phyloP scores from a whole-genome alignment of 1,284 basidiomycete genomes.

The Volvariella surrecta region DNA sequence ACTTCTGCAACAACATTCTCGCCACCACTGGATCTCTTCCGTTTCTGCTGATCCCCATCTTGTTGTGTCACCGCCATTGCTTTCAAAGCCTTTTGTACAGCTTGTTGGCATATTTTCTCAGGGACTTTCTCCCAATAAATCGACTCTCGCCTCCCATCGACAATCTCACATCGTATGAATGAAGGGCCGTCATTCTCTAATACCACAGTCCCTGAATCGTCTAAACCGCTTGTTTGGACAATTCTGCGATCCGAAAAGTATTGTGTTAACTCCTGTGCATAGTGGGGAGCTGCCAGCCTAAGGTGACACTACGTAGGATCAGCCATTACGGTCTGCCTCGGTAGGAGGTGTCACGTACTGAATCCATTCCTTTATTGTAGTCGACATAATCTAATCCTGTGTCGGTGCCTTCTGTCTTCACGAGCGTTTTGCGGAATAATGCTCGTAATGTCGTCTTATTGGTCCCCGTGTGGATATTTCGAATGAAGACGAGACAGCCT shows the following conservation, averaged over 20 bases:
- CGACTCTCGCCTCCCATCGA: slow-evolving; percentile 54
- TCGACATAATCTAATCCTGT: slow-evolving; percentile 64
- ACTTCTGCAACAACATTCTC: too few relatives aligned
- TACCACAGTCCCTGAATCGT: slow-evolving; percentile 20
- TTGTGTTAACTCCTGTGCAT: slow-evolving; percentile 34
- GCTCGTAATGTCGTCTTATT: slow-evolving; percentile 70
- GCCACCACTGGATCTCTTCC: too few relatives aligned
- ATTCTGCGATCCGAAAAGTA: slow-evolving; percentile 31
- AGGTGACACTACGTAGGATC: slow-evolving; percentile 49
- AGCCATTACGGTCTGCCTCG: not conserved
- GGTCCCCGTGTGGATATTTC: slow-evolving; percentile 59
- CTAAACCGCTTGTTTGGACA: slow-evolving; percentile 41
- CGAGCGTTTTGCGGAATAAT: slow-evolving; percentile 38
- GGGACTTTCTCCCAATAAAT: slow-evolving; percentile 76
- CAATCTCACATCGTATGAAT: slow-evolving; percentile 40
- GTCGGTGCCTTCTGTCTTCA: slow-evolving; percentile 12
- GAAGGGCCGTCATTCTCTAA: slow-evolving; percentile 14
- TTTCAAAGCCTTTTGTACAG: slow-evolving; percentile 43
- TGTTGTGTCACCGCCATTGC: too few relatives aligned
- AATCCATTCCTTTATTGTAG: slow-evolving; percentile 68
- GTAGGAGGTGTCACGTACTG: slow-evolving; percentile 30
- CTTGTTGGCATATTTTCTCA: slow-evolving; percentile 53
- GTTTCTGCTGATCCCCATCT: too few relatives aligned
- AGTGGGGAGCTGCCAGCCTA: slow-evolving; percentile 47
- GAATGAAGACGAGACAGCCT: slow-evolving; percentile 59